phyloP scores from a whole-genome alignment of 352 stramenopile species.

The Phytophthora cactorum region DNA sequence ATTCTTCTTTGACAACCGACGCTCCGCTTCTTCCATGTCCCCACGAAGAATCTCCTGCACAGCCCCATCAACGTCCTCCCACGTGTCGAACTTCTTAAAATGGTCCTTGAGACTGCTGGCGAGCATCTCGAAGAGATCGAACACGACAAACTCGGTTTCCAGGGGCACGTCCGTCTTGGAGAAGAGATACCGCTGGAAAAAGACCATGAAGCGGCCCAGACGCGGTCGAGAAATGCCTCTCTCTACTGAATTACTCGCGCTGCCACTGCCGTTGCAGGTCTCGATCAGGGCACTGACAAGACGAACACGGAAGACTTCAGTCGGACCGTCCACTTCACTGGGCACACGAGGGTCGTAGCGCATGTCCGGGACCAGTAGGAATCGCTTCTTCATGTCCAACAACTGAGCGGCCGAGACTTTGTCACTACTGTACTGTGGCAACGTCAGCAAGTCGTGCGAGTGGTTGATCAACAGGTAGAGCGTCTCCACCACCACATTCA shows the following conservation, averaged over 20 bases:
- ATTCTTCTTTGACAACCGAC: slow-evolving; percentile 70
- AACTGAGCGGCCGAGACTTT: slow-evolving; percentile 41
- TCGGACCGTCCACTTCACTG: slow-evolving; percentile 90
- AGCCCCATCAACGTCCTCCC: slow-evolving; percentile 74
- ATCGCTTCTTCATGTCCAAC: slow-evolving; percentile 68
- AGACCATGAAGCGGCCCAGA: slow-evolving; percentile 90
- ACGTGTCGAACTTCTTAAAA: slow-evolving; percentile 74
- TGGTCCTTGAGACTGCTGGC: slow-evolving; percentile 62
- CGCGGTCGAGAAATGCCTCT: slow-evolving; percentile 84
- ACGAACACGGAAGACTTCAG: slow-evolving; percentile 94
- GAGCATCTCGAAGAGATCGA: slow-evolving; percentile 83
- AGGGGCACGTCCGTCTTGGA: slow-evolving; percentile 94
- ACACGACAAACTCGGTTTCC: slow-evolving; percentile 93
- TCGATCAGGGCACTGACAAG: slow-evolving; percentile 95
- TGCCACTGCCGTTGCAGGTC: slow-evolving; percentile 61
- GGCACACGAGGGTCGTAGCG: slow-evolving; percentile 89
- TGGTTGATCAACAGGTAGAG: slow-evolving; percentile 96
- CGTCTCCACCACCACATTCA: slow-evolving; percentile 93
- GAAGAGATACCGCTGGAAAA: slow-evolving; percentile 97
- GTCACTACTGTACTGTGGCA: slow-evolving; percentile 61
- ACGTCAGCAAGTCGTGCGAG: slow-evolving; percentile 92
- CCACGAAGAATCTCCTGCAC: slow-evolving; percentile 59
- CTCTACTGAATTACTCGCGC: slow-evolving; percentile 54
- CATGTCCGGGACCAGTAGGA: slow-evolving; percentile 76
- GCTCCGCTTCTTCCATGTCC: slow-evolving; percentile 77